phyloP scores from a whole-genome alignment of 177 flowering plant species.

The Telopea speciosissima region DNA sequence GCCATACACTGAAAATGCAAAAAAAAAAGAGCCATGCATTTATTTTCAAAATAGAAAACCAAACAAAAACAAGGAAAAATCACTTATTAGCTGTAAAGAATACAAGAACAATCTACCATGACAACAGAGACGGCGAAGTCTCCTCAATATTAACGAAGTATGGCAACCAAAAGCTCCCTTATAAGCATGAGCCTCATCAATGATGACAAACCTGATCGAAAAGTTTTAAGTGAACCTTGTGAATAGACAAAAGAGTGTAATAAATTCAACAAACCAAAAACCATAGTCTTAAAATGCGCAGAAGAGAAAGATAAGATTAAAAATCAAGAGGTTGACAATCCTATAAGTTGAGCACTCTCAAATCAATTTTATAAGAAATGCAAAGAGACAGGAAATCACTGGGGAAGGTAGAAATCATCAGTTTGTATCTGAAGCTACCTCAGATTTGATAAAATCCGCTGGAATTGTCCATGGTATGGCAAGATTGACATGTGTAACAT shows the following conservation, averaged over 20 bases:
- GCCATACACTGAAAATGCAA: constrained; percentile 67
- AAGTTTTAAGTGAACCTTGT: constrained; percentile 2
- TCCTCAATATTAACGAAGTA: constrained; percentile 76
- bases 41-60: constrained; percentile 4
- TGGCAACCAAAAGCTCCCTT: constrained; percentile 98
- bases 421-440: constrained; percentile 37
- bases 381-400: neutral
- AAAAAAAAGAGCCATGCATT: constrained; percentile 2
- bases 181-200: constrained; percentile 94
- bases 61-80: neutral
- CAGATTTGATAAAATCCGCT: constrained; percentile 71
- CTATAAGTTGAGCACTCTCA: neutral
- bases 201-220: constrained; percentile 59
- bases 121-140: constrained; percentile 77
- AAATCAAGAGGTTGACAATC: neutral
- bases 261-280: neutral
- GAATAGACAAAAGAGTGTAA: neutral
- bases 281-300: neutral
- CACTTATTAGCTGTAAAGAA: neutral
- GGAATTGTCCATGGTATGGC: constrained; percentile 71
- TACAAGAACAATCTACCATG: constrained; percentile 52
- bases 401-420: neutral
- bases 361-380: neutral
- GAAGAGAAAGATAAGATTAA: constrained; percentile 1
- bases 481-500: constrained; percentile 89